Evolutionary conservation across 495 filamentous ascomycete genomes (phyloP).

Genomic region (Trichoderma gamsii): DNA sequence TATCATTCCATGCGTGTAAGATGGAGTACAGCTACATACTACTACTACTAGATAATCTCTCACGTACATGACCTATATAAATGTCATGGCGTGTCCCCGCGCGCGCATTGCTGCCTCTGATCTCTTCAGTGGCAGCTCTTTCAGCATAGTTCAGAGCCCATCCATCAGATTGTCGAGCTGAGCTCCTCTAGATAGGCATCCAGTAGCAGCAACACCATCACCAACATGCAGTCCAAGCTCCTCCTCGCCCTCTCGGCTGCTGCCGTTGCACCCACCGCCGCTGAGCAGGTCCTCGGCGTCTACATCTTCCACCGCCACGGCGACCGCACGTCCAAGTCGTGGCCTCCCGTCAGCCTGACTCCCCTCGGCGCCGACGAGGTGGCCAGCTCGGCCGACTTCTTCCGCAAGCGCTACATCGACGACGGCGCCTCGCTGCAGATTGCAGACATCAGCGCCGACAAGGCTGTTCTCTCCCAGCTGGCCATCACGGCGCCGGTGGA

Average conservation of each 20-base stretch:
- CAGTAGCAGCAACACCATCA: too few relatives aligned
- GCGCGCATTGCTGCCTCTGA: too few relatives aligned
- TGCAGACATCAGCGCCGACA: constrained; percentile 47
- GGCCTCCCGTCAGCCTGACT: constrained; percentile 51
- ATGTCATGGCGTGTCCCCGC: too few relatives aligned
- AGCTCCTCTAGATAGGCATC: too few relatives aligned
- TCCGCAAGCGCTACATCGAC: constrained; percentile 53
- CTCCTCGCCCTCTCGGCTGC: constrained; percentile 21
- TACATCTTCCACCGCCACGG: constrained; percentile 71
- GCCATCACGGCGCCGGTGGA: constrained; percentile 54
- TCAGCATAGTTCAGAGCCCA: too few relatives aligned
- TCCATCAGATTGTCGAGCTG: background rate
- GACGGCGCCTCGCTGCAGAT: constrained; percentile 34
- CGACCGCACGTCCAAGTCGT: constrained; percentile 60
- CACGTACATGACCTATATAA: too few relatives aligned
- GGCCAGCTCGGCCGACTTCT: constrained; percentile 54
- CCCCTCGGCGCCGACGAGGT: constrained; percentile 63
- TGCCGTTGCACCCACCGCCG: constrained; percentile 34
- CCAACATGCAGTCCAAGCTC: constrained; percentile 4
- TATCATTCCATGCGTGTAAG: too few relatives aligned
- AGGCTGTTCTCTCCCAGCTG: constrained; percentile 53
- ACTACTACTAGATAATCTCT: too few relatives aligned
- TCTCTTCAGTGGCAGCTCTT: too few relatives aligned
- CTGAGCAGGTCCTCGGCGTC: constrained; percentile 58
- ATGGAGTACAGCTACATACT: background rate